A percentile compares a stretch with the other conserved stretches of the same genome.
phyloP scores from a whole-genome alignment of 2,329 filamentous ascomycete species.

The Thelonectria blattea region DNA sequence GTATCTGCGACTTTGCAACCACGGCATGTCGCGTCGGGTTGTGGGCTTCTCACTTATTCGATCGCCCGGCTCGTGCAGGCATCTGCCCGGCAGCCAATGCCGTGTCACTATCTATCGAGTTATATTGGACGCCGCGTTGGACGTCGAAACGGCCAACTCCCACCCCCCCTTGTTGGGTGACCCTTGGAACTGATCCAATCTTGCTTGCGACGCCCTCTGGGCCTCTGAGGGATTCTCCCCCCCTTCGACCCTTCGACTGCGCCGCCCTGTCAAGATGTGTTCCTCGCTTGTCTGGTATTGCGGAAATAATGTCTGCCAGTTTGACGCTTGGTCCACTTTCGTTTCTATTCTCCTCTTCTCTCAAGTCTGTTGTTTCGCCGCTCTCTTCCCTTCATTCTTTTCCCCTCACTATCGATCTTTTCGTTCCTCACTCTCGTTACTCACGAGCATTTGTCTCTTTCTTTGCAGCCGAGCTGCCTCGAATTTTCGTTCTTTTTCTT shows the following conservation, averaged over 20 bases:
- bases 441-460: slow-evolving; percentile 8
- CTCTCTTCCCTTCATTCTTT: slow-evolving; percentile 26
- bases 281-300: slow-evolving; percentile 11
- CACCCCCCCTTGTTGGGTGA: slow-evolving; percentile 33
- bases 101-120: slow-evolving; percentile 15
- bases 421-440: slow-evolving; percentile 26
- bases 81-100: slow-evolving; percentile 1
- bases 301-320: slow-evolving; percentile 14
- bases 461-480: slow-evolving; percentile 34
- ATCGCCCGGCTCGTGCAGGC: slow-evolving; percentile 2
- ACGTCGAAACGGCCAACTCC: slow-evolving; percentile 25
- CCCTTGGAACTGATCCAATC: slow-evolving; percentile 40
- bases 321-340: slow-evolving; percentile 14
- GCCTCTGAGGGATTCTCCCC: background rate
- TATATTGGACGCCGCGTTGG: slow-evolving; percentile 1
- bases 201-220: slow-evolving; percentile 32
- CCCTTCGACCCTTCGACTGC: slow-evolving; percentile 14
- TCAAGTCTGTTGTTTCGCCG: slow-evolving; percentile 15
- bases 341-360: slow-evolving; percentile 7
- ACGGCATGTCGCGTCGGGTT: slow-evolving; percentile 6
- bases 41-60: slow-evolving; percentile 6
- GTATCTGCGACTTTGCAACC: slow-evolving; percentile 29
- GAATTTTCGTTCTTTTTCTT: slow-evolving; percentile 23
- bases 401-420: slow-evolving; percentile 30
- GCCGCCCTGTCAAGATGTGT: slow-evolving; percentile 9